Conservation (phyloP, 2,329 filamentous ascomycete genomes). For the Verticillium klebahnii region DNA sequence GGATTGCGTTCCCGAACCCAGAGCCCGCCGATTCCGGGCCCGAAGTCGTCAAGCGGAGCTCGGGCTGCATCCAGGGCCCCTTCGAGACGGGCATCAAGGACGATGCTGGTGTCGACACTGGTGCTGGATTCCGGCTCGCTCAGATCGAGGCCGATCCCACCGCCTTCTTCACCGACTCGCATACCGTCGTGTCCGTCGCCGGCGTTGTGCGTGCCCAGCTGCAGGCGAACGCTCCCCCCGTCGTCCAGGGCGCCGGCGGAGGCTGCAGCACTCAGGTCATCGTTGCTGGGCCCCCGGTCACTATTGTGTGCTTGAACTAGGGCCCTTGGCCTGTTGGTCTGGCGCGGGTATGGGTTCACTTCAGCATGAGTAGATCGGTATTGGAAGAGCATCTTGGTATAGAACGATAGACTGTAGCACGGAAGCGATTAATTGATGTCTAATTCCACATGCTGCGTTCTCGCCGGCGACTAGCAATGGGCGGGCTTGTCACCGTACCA, state of each 20-base stretch:
- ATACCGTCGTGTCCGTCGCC: slow-evolving; percentile 34
- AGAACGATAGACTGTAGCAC: no score
- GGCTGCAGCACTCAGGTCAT: not conserved
- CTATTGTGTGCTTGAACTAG: not conserved
- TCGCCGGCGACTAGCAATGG: no score
- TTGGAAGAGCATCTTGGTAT: no score
- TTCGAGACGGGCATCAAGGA: slow-evolving; percentile 34
- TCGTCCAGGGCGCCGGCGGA: not conserved
- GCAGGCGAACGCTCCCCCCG: slow-evolving; percentile 1
- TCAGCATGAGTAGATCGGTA: no score
- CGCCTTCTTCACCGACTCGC: slow-evolving; percentile 43
- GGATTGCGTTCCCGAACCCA: slow-evolving; percentile 41
- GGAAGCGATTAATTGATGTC: no score
- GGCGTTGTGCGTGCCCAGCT: slow-evolving; percentile 28
- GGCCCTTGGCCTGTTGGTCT: no score
- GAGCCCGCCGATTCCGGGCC: slow-evolving; percentile 24
- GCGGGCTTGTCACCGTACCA: no score
- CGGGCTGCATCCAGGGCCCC: slow-evolving; percentile 27
- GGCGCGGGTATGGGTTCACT: no score
- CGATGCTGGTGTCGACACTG: slow-evolving; percentile 37
- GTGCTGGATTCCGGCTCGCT: slow-evolving; percentile 36
- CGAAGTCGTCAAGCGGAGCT: slow-evolving; percentile 14
- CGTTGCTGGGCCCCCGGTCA: not conserved
- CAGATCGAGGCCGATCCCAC: slow-evolving; percentile 42
- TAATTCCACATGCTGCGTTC: no score